Conservation (phyloP, 164 flowering plant species). For the Berberis thunbergii region DNA sequence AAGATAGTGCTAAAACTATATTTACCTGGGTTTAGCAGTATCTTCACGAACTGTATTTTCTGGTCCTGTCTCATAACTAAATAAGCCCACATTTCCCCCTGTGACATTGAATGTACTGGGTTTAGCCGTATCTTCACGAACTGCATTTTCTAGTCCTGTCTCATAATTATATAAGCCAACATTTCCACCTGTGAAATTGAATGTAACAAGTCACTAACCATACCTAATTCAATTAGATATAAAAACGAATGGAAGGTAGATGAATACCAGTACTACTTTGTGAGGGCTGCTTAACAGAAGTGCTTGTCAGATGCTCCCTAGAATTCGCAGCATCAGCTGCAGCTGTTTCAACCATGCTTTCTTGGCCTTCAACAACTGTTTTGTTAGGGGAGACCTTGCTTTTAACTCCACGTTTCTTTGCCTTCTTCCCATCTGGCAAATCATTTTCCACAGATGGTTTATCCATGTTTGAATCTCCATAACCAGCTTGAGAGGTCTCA, state of each 20-base stretch:
- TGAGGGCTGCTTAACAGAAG: constrained; percentile 35
- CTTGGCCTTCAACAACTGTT: constrained; percentile 23
- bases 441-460: constrained; percentile 22
- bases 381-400: constrained; percentile 21
- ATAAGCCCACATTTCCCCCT: constrained; percentile 30
- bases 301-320: constrained; percentile 24
- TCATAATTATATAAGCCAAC: constrained; percentile 28
- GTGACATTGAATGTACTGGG: constrained; percentile 30
- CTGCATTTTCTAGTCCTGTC: constrained; percentile 19
- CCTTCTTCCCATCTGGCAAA: constrained; percentile 26
- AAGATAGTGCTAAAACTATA: no score
- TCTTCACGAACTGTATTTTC: constrained; percentile 28
- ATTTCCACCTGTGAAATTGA: constrained; percentile 23
- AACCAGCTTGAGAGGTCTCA: constrained; percentile 20
- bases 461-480: constrained; percentile 14
- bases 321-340: constrained; percentile 21
- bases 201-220: no score
- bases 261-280: constrained; percentile 27
- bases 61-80: constrained; percentile 26
- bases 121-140: constrained; percentile 31
- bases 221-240: no score
- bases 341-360: constrained; percentile 23
- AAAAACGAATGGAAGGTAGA: no score
- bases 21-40: constrained; percentile 25
- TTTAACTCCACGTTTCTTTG: constrained; percentile 27